phyloP scores from a whole-genome alignment of 2,329 filamentous ascomycete species.

The Chaetomiaceae sp. region DNA sequence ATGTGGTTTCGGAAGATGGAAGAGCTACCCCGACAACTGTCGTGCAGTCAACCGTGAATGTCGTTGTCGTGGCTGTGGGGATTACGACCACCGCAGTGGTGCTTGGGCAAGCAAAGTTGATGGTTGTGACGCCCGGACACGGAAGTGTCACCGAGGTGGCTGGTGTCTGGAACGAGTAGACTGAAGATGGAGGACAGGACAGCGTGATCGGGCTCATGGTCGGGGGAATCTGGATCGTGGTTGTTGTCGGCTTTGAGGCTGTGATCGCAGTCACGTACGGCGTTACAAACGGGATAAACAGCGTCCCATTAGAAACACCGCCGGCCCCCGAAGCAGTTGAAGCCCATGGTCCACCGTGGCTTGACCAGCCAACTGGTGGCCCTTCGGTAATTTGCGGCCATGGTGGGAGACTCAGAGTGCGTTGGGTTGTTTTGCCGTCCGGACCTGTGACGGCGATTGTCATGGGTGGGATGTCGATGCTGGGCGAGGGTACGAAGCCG shows the following conservation, averaged over 20 bases:
- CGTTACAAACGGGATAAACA: neutral
- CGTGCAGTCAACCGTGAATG: neutral
- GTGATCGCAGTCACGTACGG: neutral
- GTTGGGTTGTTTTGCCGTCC: neutral
- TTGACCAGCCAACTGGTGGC: neutral
- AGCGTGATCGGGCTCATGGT: neutral
- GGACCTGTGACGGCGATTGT: neutral
- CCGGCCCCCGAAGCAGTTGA: neutral
- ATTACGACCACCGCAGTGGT: neutral
- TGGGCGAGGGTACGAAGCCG: neutral
- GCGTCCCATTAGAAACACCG: neutral
- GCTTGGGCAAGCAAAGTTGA: neutral
- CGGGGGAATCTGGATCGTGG: neutral
- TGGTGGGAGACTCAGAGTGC: neutral
- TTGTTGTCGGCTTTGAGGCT: neutral
- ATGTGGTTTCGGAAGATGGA: neutral
- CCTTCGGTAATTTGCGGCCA: neutral
- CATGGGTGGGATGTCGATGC: neutral
- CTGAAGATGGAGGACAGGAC: neutral
- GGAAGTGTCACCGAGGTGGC: neutral
- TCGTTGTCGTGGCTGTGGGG: neutral
- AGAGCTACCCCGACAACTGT: neutral
- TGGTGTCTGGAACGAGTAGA: neutral
- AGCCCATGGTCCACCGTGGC: neutral
- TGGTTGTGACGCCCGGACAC: neutral